Percentiles rank a stretch among this genome's conserved stretches.
These are phyloP conservation scores for Triticum monococcum DNA, from an alignment of 176 grass and related monocot species.

Conservation along the genomic window DNA sequence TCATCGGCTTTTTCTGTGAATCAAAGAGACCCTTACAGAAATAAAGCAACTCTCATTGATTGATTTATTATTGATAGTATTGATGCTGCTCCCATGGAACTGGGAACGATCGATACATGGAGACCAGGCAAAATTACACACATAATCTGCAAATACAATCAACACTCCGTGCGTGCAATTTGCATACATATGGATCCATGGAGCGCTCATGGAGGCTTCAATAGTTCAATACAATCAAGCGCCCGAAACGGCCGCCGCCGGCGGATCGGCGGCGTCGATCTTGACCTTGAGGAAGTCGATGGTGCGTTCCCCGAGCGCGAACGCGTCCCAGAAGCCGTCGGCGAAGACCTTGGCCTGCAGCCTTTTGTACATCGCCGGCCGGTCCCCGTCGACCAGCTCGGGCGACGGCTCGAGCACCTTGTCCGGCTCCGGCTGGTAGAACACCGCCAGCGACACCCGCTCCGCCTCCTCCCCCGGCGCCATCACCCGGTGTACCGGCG, in stretches of 20 bases:
- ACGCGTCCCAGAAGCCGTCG: constrained; percentile 36
- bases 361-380: constrained; percentile 33
- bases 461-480: constrained; percentile 7
- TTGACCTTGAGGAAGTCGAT: constrained; percentile 38
- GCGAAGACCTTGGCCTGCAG: constrained; percentile 32
- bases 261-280: not conserved
- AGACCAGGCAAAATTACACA: too few species aligned
- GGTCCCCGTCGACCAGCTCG: constrained; percentile 24
- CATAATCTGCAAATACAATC: not conserved
- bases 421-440: constrained; percentile 48
- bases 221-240: not conserved
- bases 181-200: not conserved
- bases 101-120: too few species aligned
- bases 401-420: constrained; percentile 22
- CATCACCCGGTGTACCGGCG: constrained; percentile 41
- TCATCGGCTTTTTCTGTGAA: too few species aligned
- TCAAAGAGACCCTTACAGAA: too few species aligned
- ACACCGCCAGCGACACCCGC: constrained; percentile 41
- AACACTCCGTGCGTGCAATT: not conserved
- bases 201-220: not conserved
- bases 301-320: constrained; percentile 33
- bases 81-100: too few species aligned
- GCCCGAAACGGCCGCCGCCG: not conserved
- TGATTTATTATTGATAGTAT: too few species aligned
- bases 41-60: too few species aligned